Percentiles rank a stretch among this genome's conserved stretches.
Evolutionary conservation across 805 yeast species (phyloP).

Genomic region (Yarrowia divulgata): DNA sequence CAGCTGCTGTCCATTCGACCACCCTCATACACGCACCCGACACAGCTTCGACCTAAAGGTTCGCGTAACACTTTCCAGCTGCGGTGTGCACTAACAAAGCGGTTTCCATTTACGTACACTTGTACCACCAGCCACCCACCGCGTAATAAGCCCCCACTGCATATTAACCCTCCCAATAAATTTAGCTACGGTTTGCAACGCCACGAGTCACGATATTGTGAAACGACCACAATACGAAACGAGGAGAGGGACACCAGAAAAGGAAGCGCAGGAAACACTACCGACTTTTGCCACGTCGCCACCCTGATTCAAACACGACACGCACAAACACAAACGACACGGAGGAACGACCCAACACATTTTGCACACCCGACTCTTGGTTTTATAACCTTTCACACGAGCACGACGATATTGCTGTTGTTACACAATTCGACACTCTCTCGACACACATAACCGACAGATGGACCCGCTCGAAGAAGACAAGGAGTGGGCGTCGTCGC

Average conservation of each 20-base stretch:
- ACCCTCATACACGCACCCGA: not conserved
- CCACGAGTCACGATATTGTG: conserved; percentile 36
- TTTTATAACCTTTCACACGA: not conserved
- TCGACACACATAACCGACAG: not conserved
- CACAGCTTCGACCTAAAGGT: not conserved
- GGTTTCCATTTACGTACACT: conserved; percentile 8
- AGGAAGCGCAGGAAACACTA: not conserved
- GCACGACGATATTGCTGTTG: conserved; percentile 13
- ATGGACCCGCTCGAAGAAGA: conserved; percentile 32
- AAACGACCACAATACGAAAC: not conserved
- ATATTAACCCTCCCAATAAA: conserved; percentile 32
- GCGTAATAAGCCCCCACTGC: conserved; percentile 34
- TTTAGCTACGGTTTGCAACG: conserved; percentile 32
- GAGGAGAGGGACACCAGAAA: not conserved
- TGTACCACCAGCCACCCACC: conserved; percentile 34
- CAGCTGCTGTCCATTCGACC: no score
- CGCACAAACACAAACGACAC: not conserved
- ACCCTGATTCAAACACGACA: not conserved
- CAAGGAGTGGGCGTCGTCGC: conserved; percentile 29
- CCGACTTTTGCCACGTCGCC: conserved; percentile 1
- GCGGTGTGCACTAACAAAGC: not conserved
- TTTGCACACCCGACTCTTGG: not conserved
- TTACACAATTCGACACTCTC: not conserved
- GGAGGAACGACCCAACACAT: not conserved
- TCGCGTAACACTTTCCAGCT: not conserved